Base-by-base conservation (phyloP, 805 yeast genomes). In the Candida fluviatilis region DNA sequence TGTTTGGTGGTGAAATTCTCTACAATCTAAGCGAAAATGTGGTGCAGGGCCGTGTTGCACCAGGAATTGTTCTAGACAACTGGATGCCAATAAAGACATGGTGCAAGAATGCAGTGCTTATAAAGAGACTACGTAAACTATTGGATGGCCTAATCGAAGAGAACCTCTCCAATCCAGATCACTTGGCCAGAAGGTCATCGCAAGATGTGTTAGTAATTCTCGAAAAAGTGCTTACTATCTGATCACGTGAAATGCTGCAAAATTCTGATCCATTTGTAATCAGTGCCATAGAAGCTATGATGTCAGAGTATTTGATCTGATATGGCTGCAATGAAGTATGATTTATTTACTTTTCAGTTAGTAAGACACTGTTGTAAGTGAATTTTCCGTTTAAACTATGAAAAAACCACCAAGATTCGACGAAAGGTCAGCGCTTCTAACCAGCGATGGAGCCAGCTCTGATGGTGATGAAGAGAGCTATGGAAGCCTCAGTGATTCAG, bases 71-170 rank as follows among this genome's bases (percentile, higher is more conserved):
- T 6, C 64, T 91, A 39, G 96, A 87, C 48, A 73, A 73, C n/a
- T 90, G 98, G 97, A 61, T 87, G 24, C 95, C 96, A 0, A 72
- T 91, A 10, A 71, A 86, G 44, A 87, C 96, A 1, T 91, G 97
- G 97, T 84, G 95, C 46, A 85, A 93, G 47, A 87, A 90, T 51
- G 98, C 90, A 1, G 95, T 91, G 2, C 63, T 91, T 34, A 73
- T 90, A 21, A 84, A 85, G 41, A 78, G 82, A 41, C 61, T 91
- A 39, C 66, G 95, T 49, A 52, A 61, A 8, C 55, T 87, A 34
- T 58, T 91, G 23, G 95, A 89, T 52, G 64, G 70, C 14, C 77
- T 84, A 0, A 75, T 91, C 39, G 82, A 76, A 31, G 71, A 69
- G 16, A 78, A 78, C 46, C 64, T 90, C 32, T 78, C 62, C 0